Base-by-base conservation (phyloP, 257 asterid genomes). In the Primulina tabacum region DNA sequence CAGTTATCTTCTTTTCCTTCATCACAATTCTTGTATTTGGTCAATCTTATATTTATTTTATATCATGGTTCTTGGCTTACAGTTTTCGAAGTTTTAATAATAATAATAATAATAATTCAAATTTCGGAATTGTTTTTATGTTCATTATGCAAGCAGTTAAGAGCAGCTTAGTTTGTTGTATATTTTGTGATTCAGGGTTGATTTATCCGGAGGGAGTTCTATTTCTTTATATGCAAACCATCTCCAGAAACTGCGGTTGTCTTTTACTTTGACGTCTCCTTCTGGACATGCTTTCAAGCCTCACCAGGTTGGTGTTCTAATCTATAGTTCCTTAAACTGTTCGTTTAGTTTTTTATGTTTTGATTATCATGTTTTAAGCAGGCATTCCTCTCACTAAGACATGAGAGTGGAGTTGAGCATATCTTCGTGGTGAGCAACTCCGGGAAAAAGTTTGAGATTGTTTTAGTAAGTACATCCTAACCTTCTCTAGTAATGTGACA, bases 331-430 rank as follows among this genome's bases (percentile, higher is more conserved):
- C 14, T 37, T 57, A 37, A 66, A 74, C 40, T 70, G 34, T 37
- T 6, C 69, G 56, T 6, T 29, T 57, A 50, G 21, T 56, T 63
- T 63, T 29, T 75, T 56, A 33, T 52, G 62, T 71, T 53, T 70
- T 70, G 50, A 79, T 62, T 59, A 60, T 33, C 74, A 56, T 72
- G 47, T 63, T 73, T 4, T 71, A 56, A 73, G 79, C 97, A 94
- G 99, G 97, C 88, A 73, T 91, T 91, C 82, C 83, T 94, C 78
- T 83, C 83, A 74, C 72, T 94, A 80, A 86, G 71, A 75, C 98
- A 94, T 69, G 97, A 85, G 76, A 91, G 87, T 77, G 91, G 91
- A 67, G 89, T 88, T 77, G 96, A 91, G 70, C 99, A 91, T 85
- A 82, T 94, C 72, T 94, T 94, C 77, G 82, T 91, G 77, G 90